Evolutionary conservation across 768 basidiomycete genomes (phyloP).

Genomic region (Russula sp.): DNA sequence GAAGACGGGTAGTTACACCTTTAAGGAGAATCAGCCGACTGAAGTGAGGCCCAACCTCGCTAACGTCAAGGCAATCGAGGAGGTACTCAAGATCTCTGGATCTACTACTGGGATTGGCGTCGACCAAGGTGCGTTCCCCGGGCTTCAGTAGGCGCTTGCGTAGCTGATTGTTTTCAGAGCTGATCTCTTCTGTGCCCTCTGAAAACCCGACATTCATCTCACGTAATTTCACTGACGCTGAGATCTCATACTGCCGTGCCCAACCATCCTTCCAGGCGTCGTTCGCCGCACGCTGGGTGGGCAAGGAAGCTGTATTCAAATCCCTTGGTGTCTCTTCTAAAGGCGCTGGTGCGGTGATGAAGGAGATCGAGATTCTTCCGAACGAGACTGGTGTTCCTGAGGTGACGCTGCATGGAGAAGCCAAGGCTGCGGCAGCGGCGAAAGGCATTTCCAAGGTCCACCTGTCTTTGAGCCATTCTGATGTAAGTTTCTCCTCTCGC

Average conservation of each 20-base stretch:
- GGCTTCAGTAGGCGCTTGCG: conserved; percentile 14
- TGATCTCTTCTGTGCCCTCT: conserved; percentile 89
- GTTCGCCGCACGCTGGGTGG: conserved; percentile 95
- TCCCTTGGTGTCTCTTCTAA: conserved; percentile 84
- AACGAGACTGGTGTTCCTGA: conserved; percentile 72
- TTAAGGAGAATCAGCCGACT: conserved; percentile 56
- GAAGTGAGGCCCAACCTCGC: conserved; percentile 47
- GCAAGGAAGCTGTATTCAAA: conserved; percentile 98
- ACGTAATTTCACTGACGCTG: conserved; percentile 90
- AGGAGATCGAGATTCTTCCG: conserved; percentile 93
- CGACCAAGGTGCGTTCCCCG: conserved; percentile 63
- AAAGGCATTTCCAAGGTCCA: conserved; percentile 72
- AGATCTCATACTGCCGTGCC: conserved; percentile 78
- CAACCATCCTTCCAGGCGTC: conserved; percentile 86
- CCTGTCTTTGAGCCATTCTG: conserved; percentile 89
- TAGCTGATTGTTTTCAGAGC: conserved; percentile 41
- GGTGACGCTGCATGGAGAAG: conserved; percentile 75
- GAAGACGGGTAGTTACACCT: conserved; percentile 85
- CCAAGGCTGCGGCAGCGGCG: conserved; percentile 59
- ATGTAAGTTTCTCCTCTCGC: conserved; percentile 47
- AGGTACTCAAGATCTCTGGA: conserved; percentile 42
- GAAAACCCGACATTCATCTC: conserved; percentile 80
- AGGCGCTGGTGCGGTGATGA: conserved; percentile 92
- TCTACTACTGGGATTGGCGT: conserved; percentile 76
- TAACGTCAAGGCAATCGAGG: conserved; percentile 62